These are phyloP conservation scores for Ascochyta lentis DNA, from an alignment of 2,329 filamentous ascomycete genomes.

Conservation along the genomic window DNA sequence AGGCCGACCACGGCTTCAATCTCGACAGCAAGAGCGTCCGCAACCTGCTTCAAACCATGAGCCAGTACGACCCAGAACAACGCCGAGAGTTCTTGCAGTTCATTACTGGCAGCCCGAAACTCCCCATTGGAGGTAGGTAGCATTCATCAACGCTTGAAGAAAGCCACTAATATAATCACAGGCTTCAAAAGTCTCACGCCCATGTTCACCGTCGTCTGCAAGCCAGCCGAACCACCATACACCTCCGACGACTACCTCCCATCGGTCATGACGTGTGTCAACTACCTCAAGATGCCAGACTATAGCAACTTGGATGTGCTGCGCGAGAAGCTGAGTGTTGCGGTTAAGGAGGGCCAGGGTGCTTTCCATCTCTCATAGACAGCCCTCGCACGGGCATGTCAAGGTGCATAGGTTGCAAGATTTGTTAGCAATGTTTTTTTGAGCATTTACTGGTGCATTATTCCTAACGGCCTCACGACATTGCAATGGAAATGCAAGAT, in stretches of 20 bases:
- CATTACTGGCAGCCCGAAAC: conserved; percentile 95
- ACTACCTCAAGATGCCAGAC: conserved; percentile 96
- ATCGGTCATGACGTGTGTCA: conserved; percentile 99
- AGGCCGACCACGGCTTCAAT: conserved; percentile 97
- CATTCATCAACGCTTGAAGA: neutral
- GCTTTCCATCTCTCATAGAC: conserved; percentile 90
- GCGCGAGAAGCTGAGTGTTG: conserved; percentile 78
- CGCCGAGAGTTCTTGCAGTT: conserved; percentile 96
- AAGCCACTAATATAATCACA: conserved; percentile 47
- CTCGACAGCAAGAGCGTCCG: conserved; percentile 97
- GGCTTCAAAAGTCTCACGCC: conserved; percentile 96
- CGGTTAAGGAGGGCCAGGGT: conserved; percentile 94
- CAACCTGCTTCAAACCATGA: conserved; percentile 94
- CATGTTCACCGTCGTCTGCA: conserved; percentile 99
- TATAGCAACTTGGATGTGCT: conserved; percentile 82
- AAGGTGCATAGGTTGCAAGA: conserved; percentile 13
- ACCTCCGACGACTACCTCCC: conserved; percentile 97
- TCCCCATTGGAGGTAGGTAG: conserved; percentile 90
- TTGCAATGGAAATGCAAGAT: conserved; percentile 1
- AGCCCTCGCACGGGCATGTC: conserved; percentile 1
- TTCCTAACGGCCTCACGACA: conserved; percentile 14
- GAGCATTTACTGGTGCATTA: conserved; percentile 16
- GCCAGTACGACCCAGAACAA: conserved; percentile 74
- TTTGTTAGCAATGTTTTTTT: conserved; percentile 14
- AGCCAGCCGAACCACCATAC: conserved; percentile 94